Evolutionary conservation across 352 stramenopile genomes (phyloP).

Genomic region (Globisporangium mamillatum): DNA sequence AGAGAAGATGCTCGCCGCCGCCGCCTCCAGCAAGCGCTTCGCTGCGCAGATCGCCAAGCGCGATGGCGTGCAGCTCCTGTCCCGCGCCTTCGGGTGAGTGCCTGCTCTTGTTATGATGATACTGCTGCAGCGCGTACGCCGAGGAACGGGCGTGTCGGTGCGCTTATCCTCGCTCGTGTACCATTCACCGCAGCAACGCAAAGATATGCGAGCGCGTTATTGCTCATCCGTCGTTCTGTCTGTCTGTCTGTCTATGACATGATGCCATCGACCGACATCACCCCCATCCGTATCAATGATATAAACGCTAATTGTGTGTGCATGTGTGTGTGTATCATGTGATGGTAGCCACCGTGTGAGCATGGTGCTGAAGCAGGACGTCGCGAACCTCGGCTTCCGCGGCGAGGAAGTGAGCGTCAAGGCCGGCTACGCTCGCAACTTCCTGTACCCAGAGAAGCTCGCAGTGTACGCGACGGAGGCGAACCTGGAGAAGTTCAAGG

Average conservation of each 20-base stretch:
- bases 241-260: not conserved
- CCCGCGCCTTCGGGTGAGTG: constrained; percentile 67
- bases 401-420: constrained; percentile 92
- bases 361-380: constrained; percentile 87
- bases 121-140: not conserved
- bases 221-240: not conserved
- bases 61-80: constrained; percentile 38
- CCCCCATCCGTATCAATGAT: not conserved
- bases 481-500: constrained; percentile 87
- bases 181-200: not conserved
- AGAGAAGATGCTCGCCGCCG: constrained; percentile 13
- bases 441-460: constrained; percentile 91
- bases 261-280: not conserved
- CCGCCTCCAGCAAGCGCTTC: constrained; percentile 7
- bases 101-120: not conserved
- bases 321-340: not conserved
- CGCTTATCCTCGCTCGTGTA: not conserved
- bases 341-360: constrained; percentile 65
- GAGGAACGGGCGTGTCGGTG: not conserved
- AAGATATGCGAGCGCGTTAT: not conserved
- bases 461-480: constrained; percentile 91
- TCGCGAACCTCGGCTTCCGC: constrained; percentile 80
- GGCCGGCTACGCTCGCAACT: constrained; percentile 93
- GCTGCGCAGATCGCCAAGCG: constrained; percentile 28
- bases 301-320: not conserved